Evolutionary conservation across 371 early-diverging fungal species (phyloP).

Genomic region (Entomophthora muscae): DNA sequence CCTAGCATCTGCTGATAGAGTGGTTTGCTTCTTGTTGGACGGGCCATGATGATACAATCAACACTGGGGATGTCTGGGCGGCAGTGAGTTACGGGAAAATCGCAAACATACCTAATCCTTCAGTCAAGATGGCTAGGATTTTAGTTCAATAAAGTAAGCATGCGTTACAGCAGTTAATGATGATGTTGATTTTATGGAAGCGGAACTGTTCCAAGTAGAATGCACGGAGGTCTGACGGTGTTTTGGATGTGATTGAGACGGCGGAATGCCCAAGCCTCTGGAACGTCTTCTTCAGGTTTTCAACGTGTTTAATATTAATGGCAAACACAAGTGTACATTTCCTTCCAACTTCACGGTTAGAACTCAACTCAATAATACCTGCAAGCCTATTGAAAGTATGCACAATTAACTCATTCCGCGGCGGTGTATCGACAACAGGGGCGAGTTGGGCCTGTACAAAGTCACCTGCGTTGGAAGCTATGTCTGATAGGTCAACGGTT

Average conservation of each 20-base stretch:
- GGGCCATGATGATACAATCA: conserved; percentile 73
- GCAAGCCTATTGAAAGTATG: conserved; percentile 29
- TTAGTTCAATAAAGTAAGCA: background rate
- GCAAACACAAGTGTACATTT: conserved; percentile 74
- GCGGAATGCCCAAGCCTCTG: conserved; percentile 34
- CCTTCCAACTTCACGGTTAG: conserved; percentile 16
- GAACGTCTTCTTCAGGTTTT: conserved; percentile 36
- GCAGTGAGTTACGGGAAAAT: background rate
- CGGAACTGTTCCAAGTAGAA: conserved; percentile 37
- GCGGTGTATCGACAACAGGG: conserved; percentile 34
- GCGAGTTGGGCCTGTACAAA: conserved; percentile 37
- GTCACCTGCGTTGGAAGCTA: conserved; percentile 32
- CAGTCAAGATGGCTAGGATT: conserved; percentile 38
- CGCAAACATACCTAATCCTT: conserved; percentile 33
- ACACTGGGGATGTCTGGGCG: conserved; percentile 64
- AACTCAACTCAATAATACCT: conserved; percentile 11
- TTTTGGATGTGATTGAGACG: conserved; percentile 39
- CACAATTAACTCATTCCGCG: conserved; percentile 49
- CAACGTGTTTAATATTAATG: conserved; percentile 56
- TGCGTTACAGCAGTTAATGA: conserved; percentile 67
- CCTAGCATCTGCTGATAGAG: conserved; percentile 93
- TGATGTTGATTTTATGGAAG: conserved; percentile 44
- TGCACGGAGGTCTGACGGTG: conserved; percentile 27
- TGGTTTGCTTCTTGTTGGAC: conserved; percentile 63
- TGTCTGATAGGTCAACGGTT: conserved; percentile 25